A percentile compares a stretch with the other conserved stretches of the same genome.
Conservation (phyloP, 1,139 yeast species). For the Blastobotrys arbuscula region DNA sequence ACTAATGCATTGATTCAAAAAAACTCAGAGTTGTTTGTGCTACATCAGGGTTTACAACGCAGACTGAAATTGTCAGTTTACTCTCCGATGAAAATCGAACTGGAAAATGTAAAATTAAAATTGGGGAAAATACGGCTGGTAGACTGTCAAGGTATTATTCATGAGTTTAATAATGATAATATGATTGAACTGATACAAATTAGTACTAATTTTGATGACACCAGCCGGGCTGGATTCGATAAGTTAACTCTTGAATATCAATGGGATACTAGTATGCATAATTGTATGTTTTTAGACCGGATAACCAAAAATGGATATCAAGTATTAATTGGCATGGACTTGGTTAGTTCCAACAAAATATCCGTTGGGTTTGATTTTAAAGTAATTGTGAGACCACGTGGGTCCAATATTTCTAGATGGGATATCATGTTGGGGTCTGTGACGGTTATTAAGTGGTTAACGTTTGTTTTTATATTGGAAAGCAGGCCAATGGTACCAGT, state of each 20-base stretch:
- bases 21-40: conserved; percentile 16
- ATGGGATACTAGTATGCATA: conserved; percentile 25
- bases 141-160: conserved; percentile 20
- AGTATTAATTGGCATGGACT: conserved; percentile 10
- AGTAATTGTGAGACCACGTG: conserved; percentile 8
- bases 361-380: conserved; percentile 7
- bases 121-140: conserved; percentile 21
- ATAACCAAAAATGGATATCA: conserved; percentile 18
- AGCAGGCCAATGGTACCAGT: conserved; percentile 15
- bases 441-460: conserved; percentile 1
- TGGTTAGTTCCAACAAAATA: background rate
- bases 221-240: background rate
- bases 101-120: conserved; percentile 13
- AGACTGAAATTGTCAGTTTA: conserved; percentile 22
- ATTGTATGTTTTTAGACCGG: conserved; percentile 19
- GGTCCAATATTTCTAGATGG: conserved; percentile 15
- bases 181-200: background rate
- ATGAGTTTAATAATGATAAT: conserved; percentile 1
- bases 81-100: conserved; percentile 17
- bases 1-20: conserved; percentile 19
- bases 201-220: background rate
- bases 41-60: conserved; percentile 31
- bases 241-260: conserved; percentile 16
- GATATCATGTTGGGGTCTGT: conserved; percentile 16
- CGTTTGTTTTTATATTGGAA: conserved; percentile 11